Percentiles rank a stretch among this genome's conserved stretches.
phyloP scores from a whole-genome alignment of 495 filamentous ascomycete genomes.

The Hamigera avellanea region DNA sequence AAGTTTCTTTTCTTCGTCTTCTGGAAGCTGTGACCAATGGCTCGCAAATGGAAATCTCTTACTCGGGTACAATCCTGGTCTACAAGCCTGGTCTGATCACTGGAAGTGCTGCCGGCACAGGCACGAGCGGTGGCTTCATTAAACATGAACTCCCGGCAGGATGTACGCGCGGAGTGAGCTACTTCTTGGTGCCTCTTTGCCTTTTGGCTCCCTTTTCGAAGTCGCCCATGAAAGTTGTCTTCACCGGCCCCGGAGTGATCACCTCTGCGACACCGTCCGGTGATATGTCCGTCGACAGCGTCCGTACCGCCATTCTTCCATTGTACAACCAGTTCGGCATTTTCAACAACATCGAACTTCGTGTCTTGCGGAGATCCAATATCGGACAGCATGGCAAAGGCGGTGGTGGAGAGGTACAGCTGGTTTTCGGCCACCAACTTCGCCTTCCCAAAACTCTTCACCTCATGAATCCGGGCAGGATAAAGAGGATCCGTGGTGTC shows the following conservation, averaged over 20 bases:
- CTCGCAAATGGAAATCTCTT: constrained; percentile 83
- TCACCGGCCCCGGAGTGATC: constrained; percentile 88
- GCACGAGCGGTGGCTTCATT: constrained; percentile 60
- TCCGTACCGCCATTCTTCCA: constrained; percentile 86
- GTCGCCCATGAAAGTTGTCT: constrained; percentile 70
- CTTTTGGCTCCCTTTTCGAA: constrained; percentile 92
- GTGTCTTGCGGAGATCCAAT: constrained; percentile 70
- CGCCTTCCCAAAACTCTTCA: constrained; percentile 91
- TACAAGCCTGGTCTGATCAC: constrained; percentile 90
- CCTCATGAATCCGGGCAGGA: constrained; percentile 68
- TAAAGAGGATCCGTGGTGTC: constrained; percentile 84
- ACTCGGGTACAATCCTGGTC: constrained; percentile 83
- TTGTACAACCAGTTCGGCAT: constrained; percentile 86
- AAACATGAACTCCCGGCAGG: constrained; percentile 63
- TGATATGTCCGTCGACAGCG: constrained; percentile 82
- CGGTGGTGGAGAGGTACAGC: constrained; percentile 82
- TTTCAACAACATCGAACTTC: constrained; percentile 72
- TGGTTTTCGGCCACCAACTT: constrained; percentile 85
- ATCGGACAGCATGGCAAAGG: constrained; percentile 58
- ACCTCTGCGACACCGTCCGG: constrained; percentile 69
- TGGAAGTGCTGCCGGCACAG: constrained; percentile 56
- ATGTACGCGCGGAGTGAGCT: constrained; percentile 73
- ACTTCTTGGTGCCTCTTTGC: constrained; percentile 82
- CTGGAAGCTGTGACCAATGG: constrained; percentile 95
- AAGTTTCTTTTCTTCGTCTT: constrained; percentile 91